phyloP scores from a whole-genome alignment of 2,329 filamentous ascomycete genomes.

The Zymoseptoria ardabiliae region DNA sequence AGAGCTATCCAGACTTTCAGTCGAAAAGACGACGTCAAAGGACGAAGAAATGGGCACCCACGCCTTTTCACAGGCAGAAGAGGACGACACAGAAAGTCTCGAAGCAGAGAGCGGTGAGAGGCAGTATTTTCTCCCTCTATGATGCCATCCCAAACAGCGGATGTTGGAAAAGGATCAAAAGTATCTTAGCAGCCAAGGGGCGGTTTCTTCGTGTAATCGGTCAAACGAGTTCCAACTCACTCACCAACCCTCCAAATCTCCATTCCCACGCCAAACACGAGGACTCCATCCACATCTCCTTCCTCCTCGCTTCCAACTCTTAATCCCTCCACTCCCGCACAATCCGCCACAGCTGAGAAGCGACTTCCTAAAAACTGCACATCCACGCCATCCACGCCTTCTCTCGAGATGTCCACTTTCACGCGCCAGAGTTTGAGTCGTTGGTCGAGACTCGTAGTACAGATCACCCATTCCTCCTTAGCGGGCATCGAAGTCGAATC shows the following conservation, averaged over 20 bases:
- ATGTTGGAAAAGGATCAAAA: too few species aligned
- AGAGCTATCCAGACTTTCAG: too few species aligned
- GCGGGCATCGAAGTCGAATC: too few species aligned
- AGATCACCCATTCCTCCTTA: background rate
- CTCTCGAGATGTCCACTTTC: constrained; percentile 8
- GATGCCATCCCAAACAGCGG: too few species aligned
- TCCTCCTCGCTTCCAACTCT: constrained; percentile 1
- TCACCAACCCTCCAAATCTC: constrained; percentile 33
- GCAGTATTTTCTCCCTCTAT: too few species aligned
- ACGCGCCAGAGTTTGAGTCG: constrained; percentile 42
- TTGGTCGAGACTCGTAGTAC: constrained; percentile 39
- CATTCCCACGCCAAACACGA: constrained; percentile 46
- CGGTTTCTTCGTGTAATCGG: too few species aligned
- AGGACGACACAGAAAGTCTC: too few species aligned
- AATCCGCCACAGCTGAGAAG: constrained; percentile 48
- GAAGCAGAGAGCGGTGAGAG: too few species aligned
- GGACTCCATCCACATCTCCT: constrained; percentile 20
- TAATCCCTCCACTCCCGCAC: constrained; percentile 44
- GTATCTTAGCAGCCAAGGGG: too few species aligned
- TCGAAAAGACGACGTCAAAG: too few species aligned
- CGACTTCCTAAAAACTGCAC: constrained; percentile 28
- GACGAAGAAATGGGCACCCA: too few species aligned
- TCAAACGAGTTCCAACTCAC: background rate
- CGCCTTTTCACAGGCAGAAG: too few species aligned
- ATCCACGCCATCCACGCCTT: constrained; percentile 24